These are phyloP conservation scores for Taiozyma sp. DNA, from an alignment of 1,139 yeast species.

Conservation along the genomic window DNA sequence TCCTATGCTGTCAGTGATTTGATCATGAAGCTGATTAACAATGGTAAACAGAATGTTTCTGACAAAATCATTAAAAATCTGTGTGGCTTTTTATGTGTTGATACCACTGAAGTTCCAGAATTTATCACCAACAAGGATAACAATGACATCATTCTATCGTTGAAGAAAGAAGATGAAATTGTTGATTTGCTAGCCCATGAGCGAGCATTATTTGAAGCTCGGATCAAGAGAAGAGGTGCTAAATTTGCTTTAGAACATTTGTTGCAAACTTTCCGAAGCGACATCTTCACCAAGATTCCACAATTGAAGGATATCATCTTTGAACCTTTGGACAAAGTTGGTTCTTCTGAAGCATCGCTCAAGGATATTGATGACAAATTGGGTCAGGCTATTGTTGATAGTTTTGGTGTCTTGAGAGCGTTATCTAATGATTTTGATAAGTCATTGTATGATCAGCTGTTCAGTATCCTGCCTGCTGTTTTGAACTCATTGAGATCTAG, in stretches of 20 bases:
- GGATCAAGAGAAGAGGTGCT: constrained; percentile 81
- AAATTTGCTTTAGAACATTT: constrained; percentile 61
- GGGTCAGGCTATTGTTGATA: constrained; percentile 86
- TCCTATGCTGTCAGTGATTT: constrained; percentile 67
- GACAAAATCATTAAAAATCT: constrained; percentile 87
- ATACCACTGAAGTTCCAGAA: constrained; percentile 94
- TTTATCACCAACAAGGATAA: constrained; percentile 63
- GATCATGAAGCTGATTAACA: constrained; percentile 49
- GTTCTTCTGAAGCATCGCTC: constrained; percentile 23
- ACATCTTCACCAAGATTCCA: constrained; percentile 59
- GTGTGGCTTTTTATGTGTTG: constrained; percentile 93
- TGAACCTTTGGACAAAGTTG: constrained; percentile 48
- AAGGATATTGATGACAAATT: constrained; percentile 37
- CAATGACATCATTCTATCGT: constrained; percentile 60
- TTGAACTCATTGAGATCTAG: constrained; percentile 62
- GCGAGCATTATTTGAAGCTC: constrained; percentile 66
- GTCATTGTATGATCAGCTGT: constrained; percentile 45
- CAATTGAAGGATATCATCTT: constrained; percentile 66
- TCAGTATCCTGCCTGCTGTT: constrained; percentile 43
- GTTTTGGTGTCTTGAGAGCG: constrained; percentile 78
- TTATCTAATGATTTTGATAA: constrained; percentile 59
- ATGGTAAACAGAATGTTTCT: constrained; percentile 66
- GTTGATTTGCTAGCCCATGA: constrained; percentile 67
- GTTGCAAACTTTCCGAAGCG: constrained; percentile 44
- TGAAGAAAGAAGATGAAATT: constrained; percentile 68